Conservation (phyloP, 2,329 filamentous ascomycete genomes). For the Pezizomycotina sp. region DNA sequence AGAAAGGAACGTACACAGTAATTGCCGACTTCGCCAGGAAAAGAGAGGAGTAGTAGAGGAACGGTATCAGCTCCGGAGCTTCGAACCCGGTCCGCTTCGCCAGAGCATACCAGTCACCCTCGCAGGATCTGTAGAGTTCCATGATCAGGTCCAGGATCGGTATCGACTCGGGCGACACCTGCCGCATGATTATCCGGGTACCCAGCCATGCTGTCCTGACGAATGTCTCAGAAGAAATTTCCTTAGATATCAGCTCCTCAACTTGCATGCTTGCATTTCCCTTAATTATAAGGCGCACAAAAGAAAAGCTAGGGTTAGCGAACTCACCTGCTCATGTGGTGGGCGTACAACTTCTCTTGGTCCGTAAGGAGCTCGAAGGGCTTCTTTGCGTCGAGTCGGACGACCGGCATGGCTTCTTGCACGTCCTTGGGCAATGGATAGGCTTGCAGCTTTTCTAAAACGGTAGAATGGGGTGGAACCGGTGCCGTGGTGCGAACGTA, state of each 20-base stretch:
- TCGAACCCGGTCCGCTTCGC: neutral
- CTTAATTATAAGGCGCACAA: no score
- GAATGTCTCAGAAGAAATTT: conserved; percentile 4
- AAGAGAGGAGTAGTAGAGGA: conserved; percentile 32
- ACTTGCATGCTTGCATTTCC: no score
- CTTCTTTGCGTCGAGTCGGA: no score
- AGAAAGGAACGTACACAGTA: conserved; percentile 28
- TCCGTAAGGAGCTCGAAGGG: no score
- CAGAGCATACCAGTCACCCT: conserved; percentile 36
- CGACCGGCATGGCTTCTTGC: no score
- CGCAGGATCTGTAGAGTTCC: conserved; percentile 33
- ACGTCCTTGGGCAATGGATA: no score
- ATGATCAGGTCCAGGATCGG: conserved; percentile 40
- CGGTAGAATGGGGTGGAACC: no score
- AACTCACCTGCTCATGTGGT: no score
- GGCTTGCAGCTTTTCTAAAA: no score
- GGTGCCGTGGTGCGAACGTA: no score
- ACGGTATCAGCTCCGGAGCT: conserved; percentile 28
- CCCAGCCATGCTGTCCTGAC: conserved; percentile 26
- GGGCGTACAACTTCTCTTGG: no score
- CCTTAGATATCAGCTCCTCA: neutral
- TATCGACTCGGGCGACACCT: conserved; percentile 37
- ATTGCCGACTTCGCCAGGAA: conserved; percentile 40
- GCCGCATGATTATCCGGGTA: conserved; percentile 37
- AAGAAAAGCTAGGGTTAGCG: no score